Evolutionary conservation across 768 basidiomycete genomes (phyloP).

Genomic region (Pisolithus tinctorius): DNA sequence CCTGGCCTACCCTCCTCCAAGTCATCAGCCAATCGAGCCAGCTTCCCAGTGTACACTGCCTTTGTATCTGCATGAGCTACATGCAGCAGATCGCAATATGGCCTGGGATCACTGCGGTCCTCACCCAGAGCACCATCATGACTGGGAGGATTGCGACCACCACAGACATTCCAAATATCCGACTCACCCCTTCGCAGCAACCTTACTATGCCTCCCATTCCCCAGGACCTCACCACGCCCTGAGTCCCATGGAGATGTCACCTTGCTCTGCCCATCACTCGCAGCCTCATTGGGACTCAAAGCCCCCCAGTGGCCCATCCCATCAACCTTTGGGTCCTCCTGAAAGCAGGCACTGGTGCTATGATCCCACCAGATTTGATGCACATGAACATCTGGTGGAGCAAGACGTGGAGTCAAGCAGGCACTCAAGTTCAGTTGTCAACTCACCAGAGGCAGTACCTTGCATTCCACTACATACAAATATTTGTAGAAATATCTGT

Average conservation of each 20-base stretch:
- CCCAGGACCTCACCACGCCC: constrained; percentile 23
- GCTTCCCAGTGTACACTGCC: too few species aligned
- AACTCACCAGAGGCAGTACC: constrained; percentile 8
- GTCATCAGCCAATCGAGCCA: too few species aligned
- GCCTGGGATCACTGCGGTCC: too few species aligned
- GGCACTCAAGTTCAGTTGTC: constrained; percentile 33
- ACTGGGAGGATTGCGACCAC: constrained; percentile 38
- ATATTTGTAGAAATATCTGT: too few species aligned
- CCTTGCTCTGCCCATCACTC: constrained; percentile 42
- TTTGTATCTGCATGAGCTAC: too few species aligned
- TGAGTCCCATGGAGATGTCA: constrained; percentile 39
- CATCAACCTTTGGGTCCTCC: too few species aligned
- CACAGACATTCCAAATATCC: constrained; percentile 36
- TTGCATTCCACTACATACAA: constrained; percentile 22
- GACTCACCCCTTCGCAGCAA: constrained; percentile 23
- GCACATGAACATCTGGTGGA: constrained; percentile 33
- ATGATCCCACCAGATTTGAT: constrained; percentile 15
- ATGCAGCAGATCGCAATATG: too few species aligned
- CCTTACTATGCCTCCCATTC: constrained; percentile 29
- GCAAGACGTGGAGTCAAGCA: constrained; percentile 29
- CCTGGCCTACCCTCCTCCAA: too few species aligned
- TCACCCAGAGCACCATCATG: constrained; percentile 14
- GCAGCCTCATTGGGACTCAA: constrained; percentile 50
- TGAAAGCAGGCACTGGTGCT: too few species aligned
- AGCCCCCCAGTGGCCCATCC: too few species aligned